Evolutionary conservation across 2,329 filamentous ascomycete genomes (phyloP).

Genomic region (Sarocladium strictum): DNA sequence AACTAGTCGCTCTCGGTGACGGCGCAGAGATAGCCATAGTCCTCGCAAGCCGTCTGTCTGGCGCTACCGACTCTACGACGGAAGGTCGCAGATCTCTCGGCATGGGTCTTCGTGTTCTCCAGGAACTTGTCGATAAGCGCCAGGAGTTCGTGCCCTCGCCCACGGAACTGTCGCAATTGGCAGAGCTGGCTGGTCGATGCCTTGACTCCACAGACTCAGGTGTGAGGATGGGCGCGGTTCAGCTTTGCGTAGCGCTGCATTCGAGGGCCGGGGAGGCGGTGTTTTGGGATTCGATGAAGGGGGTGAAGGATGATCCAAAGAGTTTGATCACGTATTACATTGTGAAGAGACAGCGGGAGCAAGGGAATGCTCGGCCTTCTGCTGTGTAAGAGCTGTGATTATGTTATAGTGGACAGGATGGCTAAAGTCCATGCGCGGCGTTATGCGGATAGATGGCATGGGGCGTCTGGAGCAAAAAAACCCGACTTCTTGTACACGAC

Average conservation of each 20-base stretch:
- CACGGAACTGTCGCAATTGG: constrained; percentile 44
- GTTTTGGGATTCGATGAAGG: constrained; percentile 65
- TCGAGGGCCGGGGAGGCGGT: constrained; percentile 49
- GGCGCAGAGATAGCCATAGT: constrained; percentile 53
- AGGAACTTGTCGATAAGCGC: constrained; percentile 49
- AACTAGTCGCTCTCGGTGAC: constrained; percentile 62
- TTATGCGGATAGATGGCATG: not conserved
- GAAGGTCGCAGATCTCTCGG: constrained; percentile 48
- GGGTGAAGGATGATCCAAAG: constrained; percentile 64
- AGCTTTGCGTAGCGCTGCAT: constrained; percentile 70
- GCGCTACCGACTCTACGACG: constrained; percentile 31
- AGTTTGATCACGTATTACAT: constrained; percentile 78
- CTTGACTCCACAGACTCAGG: constrained; percentile 56
- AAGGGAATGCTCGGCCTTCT: constrained; percentile 13
- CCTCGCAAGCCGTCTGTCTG: constrained; percentile 42
- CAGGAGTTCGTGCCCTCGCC: constrained; percentile 43
- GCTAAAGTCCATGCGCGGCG: not conserved
- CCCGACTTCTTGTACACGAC: not conserved
- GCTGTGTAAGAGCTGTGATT: constrained; percentile 10
- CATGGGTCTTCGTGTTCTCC: constrained; percentile 60
- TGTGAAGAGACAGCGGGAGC: constrained; percentile 61
- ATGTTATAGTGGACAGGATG: not conserved
- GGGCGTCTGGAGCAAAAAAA: not conserved
- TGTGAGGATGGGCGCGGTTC: constrained; percentile 69
- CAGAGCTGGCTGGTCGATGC: constrained; percentile 47